Evolutionary conservation across 1,284 basidiomycete species (phyloP), one percentile per base, ranked within the genome.

Genomic region (Ceratobasidium sp.): DNA sequence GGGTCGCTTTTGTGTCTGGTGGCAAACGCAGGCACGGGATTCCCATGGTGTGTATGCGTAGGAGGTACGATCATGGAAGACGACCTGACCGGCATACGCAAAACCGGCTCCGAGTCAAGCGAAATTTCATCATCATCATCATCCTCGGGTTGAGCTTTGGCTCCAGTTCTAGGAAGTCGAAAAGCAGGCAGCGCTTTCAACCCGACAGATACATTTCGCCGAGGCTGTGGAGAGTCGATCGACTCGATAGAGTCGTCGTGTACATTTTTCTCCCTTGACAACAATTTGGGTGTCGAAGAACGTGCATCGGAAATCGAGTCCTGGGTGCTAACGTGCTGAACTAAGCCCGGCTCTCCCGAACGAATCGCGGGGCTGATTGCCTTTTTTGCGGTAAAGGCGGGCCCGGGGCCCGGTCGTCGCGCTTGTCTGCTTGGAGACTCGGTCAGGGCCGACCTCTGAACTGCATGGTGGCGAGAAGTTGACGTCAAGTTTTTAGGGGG

Each of bases 51-150:
- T 38, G 35, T 38, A 38, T 38, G 35, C 35, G 35, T 38, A 38
- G 35, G 35, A 38, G 35, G 35, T 11, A 38, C 35, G 35, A 38
- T 38, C 35, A 38, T 38, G 35, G 35, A 38, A 38, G 35, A 38
- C 11, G 35, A 38, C 35, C 35, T 38, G 35, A 11, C 35, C 6
- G 35, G 35, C 35, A 11, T 38, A 11, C 11, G 35, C 35, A 38
- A 38, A 4, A 38, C 13, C 59, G 44, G 59, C 32, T 69, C 41
- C 7, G 67, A 71, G 44, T 71, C 67, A 55, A 58, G 50, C 28
- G 67, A 71, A 23, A 71, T 71, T 32, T 71, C 67, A 18, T 71
- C 67, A 23, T 70, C 67, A 26, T 23, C 44, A 23, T 71, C 67
- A 46, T 32, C 8, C 16, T 14, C 7, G 16, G 23, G 6, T 23